Conservation (phyloP, 2,329 filamentous ascomycete species). For the Teratosphaeria zuluensis region DNA sequence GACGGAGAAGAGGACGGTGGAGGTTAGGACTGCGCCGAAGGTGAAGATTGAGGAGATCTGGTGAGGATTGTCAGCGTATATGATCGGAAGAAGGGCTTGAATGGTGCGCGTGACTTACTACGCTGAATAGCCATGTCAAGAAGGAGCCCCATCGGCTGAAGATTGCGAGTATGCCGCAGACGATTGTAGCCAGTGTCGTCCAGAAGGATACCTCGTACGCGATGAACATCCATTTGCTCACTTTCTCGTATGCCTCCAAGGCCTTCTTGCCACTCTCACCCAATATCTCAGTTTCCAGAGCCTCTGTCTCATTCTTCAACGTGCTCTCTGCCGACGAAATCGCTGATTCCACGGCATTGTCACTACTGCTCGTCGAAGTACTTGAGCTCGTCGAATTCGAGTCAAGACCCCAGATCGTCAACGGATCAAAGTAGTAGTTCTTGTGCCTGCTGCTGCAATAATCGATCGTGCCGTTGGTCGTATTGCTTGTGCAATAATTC, state of each 20-base stretch:
- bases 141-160: slow-evolving; percentile 76
- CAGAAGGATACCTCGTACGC: slow-evolving; percentile 67
- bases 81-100: slow-evolving; percentile 9
- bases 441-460: slow-evolving; percentile 62
- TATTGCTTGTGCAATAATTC: slow-evolving; percentile 67
- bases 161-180: slow-evolving; percentile 72
- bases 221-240: slow-evolving; percentile 74
- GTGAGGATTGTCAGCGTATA: not conserved
- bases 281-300: slow-evolving; percentile 35
- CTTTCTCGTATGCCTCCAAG: slow-evolving; percentile 62
- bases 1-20: slow-evolving; percentile 63
- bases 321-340: slow-evolving; percentile 29
- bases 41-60: slow-evolving; percentile 47
- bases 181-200: slow-evolving; percentile 59
- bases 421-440: slow-evolving; percentile 65
- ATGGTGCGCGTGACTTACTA: slow-evolving; percentile 41
- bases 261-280: slow-evolving; percentile 57
- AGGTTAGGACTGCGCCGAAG: slow-evolving; percentile 58
- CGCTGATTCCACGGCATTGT: slow-evolving; percentile 18
- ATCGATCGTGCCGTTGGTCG: slow-evolving; percentile 34
- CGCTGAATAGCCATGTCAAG: slow-evolving; percentile 66
- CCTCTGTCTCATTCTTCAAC: slow-evolving; percentile 41
- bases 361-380: slow-evolving; percentile 6
- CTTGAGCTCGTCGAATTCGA: slow-evolving; percentile 26
- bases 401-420: slow-evolving; percentile 57